These are phyloP conservation scores for Fraxinus quadrangulata DNA, from an alignment of 257 asterid species.

Conservation along the genomic window DNA sequence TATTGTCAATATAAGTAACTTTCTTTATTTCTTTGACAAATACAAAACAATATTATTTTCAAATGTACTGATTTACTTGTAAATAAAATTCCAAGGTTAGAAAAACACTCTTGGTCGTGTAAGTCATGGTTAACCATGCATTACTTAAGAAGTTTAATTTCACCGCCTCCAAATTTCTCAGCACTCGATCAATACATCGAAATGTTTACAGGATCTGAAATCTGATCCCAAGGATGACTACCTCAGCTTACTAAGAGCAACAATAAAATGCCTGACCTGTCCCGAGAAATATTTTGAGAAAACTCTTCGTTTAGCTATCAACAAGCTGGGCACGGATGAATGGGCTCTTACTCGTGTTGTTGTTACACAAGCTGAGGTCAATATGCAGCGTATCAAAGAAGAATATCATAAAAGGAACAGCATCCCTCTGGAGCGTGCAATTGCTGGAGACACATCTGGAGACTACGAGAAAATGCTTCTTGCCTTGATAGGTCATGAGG, in stretches of 20 bases:
- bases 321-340: constrained; percentile 73
- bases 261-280: constrained; percentile 65
- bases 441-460: constrained; percentile 74
- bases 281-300: constrained; percentile 80
- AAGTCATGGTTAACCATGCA: not conserved
- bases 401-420: constrained; percentile 72
- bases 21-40: not conserved
- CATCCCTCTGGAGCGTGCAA: constrained; percentile 57
- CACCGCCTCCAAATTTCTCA: too few relatives aligned
- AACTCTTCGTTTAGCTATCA: constrained; percentile 63
- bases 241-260: constrained; percentile 62
- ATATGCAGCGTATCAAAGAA: constrained; percentile 65
- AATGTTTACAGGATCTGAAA: constrained; percentile 63
- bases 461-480: constrained; percentile 69
- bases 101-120: too few relatives aligned
- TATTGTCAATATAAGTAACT: not conserved
- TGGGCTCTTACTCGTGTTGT: constrained; percentile 76
- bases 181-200: not conserved
- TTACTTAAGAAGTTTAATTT: not conserved
- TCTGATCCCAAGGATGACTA: constrained; percentile 53
- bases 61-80: too few relatives aligned
- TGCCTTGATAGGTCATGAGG: constrained; percentile 60
- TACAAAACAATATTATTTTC: too few relatives aligned
- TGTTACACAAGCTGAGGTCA: constrained; percentile 74
- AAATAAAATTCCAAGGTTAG: too few relatives aligned